Percentiles rank a stretch among this genome's conserved stretches.
phyloP scores from a whole-genome alignment of 139 green algal genomes.

The Tetradesmus lagerheimii region DNA sequence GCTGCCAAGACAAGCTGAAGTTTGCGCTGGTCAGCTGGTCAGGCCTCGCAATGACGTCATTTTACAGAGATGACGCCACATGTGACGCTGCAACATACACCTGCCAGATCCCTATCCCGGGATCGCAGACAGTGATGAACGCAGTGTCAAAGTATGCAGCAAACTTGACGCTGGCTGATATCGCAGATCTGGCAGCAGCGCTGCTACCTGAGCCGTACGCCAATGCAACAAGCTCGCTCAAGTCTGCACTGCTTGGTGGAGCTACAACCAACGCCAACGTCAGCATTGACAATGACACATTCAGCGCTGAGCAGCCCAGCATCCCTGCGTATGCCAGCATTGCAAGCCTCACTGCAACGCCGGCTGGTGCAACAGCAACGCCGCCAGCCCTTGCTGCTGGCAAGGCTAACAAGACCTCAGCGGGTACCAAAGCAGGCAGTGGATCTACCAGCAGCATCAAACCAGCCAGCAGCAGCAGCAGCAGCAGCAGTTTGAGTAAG shows the following conservation, averaged over 20 bases:
- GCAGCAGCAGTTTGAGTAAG: neutral
- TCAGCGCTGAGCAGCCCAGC: neutral
- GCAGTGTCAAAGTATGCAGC: neutral
- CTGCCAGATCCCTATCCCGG: constrained; percentile 30
- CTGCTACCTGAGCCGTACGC: neutral
- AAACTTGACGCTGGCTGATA: constrained; percentile 11
- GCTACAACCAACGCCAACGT: neutral
- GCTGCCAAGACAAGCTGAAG: constrained; percentile 31
- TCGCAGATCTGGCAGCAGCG: neutral
- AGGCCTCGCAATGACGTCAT: neutral
- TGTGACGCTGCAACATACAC: constrained; percentile 1
- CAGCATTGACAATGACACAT: neutral
- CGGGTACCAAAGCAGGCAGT: neutral
- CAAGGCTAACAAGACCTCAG: neutral
- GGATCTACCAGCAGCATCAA: neutral
- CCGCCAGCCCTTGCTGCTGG: too few relatives aligned
- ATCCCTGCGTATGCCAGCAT: neutral
- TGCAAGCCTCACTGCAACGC: neutral
- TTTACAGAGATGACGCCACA: constrained; percentile 14
- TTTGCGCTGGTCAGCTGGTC: constrained; percentile 40
- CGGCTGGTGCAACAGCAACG: neutral
- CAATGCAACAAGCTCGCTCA: neutral
- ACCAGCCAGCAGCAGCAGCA: neutral
- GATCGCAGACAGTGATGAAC: neutral
- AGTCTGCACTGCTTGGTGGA: neutral